phyloP scores from a whole-genome alignment of 2,329 filamentous ascomycete species.

The Penicillium sp. region DNA sequence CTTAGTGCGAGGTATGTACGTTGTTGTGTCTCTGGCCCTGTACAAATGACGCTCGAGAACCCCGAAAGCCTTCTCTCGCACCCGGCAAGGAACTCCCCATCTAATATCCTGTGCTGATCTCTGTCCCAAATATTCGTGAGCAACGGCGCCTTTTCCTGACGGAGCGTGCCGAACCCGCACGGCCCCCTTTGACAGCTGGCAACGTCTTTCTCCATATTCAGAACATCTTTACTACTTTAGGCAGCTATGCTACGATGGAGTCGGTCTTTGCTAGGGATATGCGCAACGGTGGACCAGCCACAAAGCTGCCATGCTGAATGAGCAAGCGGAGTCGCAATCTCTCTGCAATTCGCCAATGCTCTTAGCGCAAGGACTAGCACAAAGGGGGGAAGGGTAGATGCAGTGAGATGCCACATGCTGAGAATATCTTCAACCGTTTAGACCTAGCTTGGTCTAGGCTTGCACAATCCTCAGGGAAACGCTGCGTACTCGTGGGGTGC shows the following conservation, averaged over 20 bases:
- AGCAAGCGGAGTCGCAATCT: neutral
- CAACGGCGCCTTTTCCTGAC: neutral
- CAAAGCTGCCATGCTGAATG: neutral
- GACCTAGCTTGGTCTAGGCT: neutral
- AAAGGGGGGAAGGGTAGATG: neutral
- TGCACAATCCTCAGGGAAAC: neutral
- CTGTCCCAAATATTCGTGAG: neutral
- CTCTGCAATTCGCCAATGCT: neutral
- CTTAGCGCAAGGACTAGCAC: neutral
- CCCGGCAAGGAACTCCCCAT: too few species aligned
- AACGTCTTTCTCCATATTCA: neutral
- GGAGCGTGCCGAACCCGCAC: slow-evolving; percentile 1
- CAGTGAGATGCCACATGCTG: neutral
- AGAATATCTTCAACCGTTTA: neutral
- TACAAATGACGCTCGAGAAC: neutral
- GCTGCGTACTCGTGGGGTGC: neutral
- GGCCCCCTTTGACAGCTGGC: neutral
- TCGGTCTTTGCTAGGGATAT: neutral
- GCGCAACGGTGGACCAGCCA: neutral
- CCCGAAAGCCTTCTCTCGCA: neutral
- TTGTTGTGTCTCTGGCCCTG: neutral
- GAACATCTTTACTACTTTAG: slow-evolving; percentile 3
- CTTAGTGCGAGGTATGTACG: neutral
- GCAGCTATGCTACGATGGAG: neutral
- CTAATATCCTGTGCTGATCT: neutral